phyloP scores from a whole-genome alignment of 192 early-diverging fungal species.

The Coemansia sp. region DNA sequence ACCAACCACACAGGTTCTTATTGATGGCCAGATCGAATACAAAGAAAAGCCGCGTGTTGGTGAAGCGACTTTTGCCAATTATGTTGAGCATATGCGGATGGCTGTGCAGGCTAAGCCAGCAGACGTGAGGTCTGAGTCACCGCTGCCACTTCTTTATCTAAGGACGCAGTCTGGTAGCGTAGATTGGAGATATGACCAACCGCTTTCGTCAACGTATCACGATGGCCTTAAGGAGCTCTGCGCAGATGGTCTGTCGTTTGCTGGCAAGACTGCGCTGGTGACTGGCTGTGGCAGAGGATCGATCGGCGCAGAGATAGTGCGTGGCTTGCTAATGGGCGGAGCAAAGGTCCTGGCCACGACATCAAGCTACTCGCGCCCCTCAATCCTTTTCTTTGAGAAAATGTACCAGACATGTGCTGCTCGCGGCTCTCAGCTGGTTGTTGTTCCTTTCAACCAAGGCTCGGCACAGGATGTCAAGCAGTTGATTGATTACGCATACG shows the following conservation, averaged over 20 bases:
- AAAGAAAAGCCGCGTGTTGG: conserved; percentile 73
- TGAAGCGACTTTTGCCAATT: too few relatives aligned
- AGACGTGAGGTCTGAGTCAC: too few relatives aligned
- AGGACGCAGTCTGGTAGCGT: too few relatives aligned
- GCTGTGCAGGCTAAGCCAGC: too few relatives aligned
- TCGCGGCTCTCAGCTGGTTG: conserved; percentile 77
- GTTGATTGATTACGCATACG: conserved; percentile 82
- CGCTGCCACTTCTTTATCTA: too few relatives aligned
- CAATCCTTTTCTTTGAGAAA: conserved; percentile 81
- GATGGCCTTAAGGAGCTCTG: conserved; percentile 71
- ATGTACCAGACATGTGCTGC: conserved; percentile 87
- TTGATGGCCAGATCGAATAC: conserved; percentile 74
- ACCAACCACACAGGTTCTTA: conserved; percentile 72
- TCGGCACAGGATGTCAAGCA: conserved; percentile 78
- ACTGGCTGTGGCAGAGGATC: conserved; percentile 90
- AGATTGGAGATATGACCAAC: too few relatives aligned
- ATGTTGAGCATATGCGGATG: too few relatives aligned
- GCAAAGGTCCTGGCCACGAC: conserved; percentile 90
- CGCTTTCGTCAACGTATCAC: too few relatives aligned
- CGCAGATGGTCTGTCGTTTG: conserved; percentile 77
- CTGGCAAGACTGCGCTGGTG: conserved; percentile 76
- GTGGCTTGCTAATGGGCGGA: conserved; percentile 84
- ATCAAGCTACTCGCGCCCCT: conserved; percentile 72
- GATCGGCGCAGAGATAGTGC: conserved; percentile 86
- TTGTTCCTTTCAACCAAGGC: conserved; percentile 94